Conservation (phyloP, 176 grass and related monocot genomes). For the Elymus sibiricus region DNA sequence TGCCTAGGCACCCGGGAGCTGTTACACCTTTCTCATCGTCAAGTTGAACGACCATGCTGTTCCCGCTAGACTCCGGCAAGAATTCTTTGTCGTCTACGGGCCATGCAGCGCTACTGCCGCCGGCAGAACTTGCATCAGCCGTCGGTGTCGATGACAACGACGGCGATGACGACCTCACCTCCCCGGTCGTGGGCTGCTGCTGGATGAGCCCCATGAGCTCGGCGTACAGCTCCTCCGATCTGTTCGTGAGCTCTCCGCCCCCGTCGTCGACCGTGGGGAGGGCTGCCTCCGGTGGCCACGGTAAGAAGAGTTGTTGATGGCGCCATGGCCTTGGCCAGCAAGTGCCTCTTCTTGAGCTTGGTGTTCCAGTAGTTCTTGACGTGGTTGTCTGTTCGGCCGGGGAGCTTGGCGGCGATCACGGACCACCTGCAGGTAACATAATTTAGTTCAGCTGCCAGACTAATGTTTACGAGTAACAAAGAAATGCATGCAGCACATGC, state of each 20-base stretch:
- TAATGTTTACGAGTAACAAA: background rate
- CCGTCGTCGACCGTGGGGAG: background rate
- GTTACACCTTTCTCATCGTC: too few species aligned
- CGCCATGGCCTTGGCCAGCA: background rate
- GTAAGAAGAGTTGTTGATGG: background rate
- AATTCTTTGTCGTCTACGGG: background rate
- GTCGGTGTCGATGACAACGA: background rate
- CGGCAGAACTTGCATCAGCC: background rate
- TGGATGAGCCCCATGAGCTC: conserved; percentile 43
- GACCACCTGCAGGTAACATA: conserved; percentile 62
- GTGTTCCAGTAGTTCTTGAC: conserved; percentile 97
- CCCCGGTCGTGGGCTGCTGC: background rate
- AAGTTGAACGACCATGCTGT: background rate
- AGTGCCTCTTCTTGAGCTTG: conserved; percentile 80
- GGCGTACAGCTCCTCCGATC: conserved; percentile 44
- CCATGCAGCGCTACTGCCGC: background rate
- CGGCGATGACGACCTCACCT: background rate
- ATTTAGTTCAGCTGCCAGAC: background rate
- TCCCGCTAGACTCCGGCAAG: conserved; percentile 8
- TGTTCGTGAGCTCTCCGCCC: conserved; percentile 14
- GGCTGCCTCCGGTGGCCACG: background rate
- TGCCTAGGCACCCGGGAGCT: too few species aligned
- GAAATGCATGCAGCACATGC: background rate
- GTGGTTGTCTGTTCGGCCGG: conserved; percentile 80
- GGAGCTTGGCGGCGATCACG: conserved; percentile 72